phyloP scores from a whole-genome alignment of 768 basidiomycete genomes.

The Leccinellum luteum region DNA sequence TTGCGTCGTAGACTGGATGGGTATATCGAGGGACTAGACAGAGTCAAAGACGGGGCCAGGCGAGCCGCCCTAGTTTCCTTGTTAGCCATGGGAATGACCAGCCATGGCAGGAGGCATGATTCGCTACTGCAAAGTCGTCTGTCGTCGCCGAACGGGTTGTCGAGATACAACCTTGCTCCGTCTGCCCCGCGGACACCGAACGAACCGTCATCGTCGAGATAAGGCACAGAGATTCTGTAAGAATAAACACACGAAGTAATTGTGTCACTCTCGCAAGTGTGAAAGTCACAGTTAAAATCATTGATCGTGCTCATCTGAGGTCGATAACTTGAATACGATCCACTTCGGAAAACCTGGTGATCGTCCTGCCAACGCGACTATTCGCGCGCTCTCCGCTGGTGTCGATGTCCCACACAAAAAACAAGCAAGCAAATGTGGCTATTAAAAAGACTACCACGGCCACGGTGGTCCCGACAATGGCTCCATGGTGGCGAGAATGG shows the following conservation, averaged over 20 bases:
- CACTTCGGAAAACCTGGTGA: slow-evolving; percentile 7
- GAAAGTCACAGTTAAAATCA: slow-evolving; percentile 5
- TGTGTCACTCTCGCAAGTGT: slow-evolving; percentile 1
- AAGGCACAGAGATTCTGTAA: too few species aligned
- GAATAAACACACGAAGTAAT: background rate
- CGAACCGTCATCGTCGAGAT: background rate
- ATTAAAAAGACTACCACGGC: slow-evolving; percentile 57
- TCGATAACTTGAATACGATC: slow-evolving; percentile 42
- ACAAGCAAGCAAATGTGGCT: slow-evolving; percentile 42
- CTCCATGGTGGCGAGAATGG: slow-evolving; percentile 63
- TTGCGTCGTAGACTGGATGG: too few species aligned
- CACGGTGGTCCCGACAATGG: too few species aligned
- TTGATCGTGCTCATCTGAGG: slow-evolving; percentile 18
- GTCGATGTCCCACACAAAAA: slow-evolving; percentile 36
- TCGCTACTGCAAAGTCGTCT: too few species aligned
- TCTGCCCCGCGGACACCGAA: background rate
- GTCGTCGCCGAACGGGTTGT: background rate
- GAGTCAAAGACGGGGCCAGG: too few species aligned
- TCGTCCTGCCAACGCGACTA: slow-evolving; percentile 28
- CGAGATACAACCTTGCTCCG: background rate
- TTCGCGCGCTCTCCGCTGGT: slow-evolving; percentile 36
- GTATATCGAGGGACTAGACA: too few species aligned
- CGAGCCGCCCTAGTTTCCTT: too few species aligned
- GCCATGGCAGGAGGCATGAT: too few species aligned
- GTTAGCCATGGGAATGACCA: slow-evolving; percentile 16